Evolutionary conservation across 73 alveolate species (phyloP), one percentile per base, ranked within the genome.

Genomic region (Urostyla sp.): DNA sequence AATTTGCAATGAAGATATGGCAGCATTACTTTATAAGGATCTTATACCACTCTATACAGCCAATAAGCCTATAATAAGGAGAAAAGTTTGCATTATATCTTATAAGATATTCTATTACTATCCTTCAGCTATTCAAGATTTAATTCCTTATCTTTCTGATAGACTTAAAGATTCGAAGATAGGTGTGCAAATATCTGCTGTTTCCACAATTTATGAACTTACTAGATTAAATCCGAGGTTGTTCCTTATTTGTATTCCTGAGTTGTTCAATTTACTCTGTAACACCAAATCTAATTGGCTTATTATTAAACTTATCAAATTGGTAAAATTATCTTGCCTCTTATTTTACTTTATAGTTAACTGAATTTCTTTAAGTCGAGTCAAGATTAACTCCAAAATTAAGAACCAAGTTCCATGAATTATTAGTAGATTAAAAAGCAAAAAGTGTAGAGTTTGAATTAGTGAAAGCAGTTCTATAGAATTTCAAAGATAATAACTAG

Each of bases 381-480:
- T 84, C 87, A 0, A 58, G 95, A 63, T 56, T 88, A 10, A 21
- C 20, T 13, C 61, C 53, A 27, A 83, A 58, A 38, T 58, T 88
- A 16, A 44, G 74, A 26, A 66, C 80, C 34, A 87, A 80, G 24
- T 82, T 80, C 53, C 61, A 72, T 44, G 84, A 58, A 35, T 26
- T 88, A 3, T 52, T 88, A 16, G n/a, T 38, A 24, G 55, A 75
- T 32, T 74, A 52, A 34, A 78, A 79, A 40, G 95, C 95, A 0
- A 88, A 88, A 49, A 72, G 90, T 30, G 89, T 88, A 13, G 92
- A 88, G 35, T 69, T 40, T 48, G 95, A 88, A 49, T 72, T 88
- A 0, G 73, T 88, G 21, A 59, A 61, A 50, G 73, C 90, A 24
- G 56, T 76, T 34, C 48, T 79, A 2, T 5, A 23, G 1, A 21